Conservation (phyloP, 352 stramenopile genomes). For the Globisporangium carolinianum region DNA sequence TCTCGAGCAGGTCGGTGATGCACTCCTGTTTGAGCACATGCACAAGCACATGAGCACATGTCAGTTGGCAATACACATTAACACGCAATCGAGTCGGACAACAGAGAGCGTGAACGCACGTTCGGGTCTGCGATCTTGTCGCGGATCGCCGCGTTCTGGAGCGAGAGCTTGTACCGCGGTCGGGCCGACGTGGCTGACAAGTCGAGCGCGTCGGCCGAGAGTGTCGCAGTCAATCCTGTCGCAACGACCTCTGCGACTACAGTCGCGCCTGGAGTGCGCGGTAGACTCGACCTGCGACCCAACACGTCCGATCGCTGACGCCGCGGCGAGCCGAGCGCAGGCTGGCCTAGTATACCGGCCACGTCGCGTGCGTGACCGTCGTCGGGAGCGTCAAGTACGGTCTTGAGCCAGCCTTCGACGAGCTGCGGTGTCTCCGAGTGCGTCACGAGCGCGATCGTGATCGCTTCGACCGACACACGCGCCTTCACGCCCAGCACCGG, state of each 20-base stretch:
- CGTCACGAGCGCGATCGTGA: slow-evolving; percentile 41
- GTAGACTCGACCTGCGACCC: slow-evolving; percentile 9
- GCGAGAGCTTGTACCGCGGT: slow-evolving; percentile 35
- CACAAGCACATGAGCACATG: neutral
- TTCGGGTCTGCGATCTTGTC: slow-evolving; percentile 43
- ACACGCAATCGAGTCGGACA: neutral
- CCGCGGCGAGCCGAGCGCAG: slow-evolving; percentile 14
- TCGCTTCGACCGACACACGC: slow-evolving; percentile 30
- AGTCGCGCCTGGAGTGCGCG: slow-evolving; percentile 3
- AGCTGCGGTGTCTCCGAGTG: slow-evolving; percentile 34
- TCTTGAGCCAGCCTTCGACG: slow-evolving; percentile 54
- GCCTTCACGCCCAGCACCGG: slow-evolving; percentile 9
- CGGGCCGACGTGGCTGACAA: slow-evolving; percentile 1
- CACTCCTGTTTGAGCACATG: slow-evolving; percentile 10
- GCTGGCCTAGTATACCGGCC: slow-evolving; percentile 4
- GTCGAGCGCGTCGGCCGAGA: slow-evolving; percentile 13
- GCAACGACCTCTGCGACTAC: slow-evolving; percentile 32
- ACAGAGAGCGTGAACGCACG: slow-evolving; percentile 13
- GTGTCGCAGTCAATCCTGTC: slow-evolving; percentile 16
- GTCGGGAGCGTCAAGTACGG: slow-evolving; percentile 13
- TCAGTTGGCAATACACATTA: neutral
- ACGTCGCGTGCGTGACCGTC: slow-evolving; percentile 11
- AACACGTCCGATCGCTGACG: slow-evolving; percentile 12
- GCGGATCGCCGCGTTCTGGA: slow-evolving; percentile 28
- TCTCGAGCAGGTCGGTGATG: slow-evolving; percentile 12